Evolutionary conservation across 2,329 filamentous ascomycete genomes (phyloP), one percentile per base, ranked within the genome.

Genomic region (Berkeleyomyces basicola): DNA sequence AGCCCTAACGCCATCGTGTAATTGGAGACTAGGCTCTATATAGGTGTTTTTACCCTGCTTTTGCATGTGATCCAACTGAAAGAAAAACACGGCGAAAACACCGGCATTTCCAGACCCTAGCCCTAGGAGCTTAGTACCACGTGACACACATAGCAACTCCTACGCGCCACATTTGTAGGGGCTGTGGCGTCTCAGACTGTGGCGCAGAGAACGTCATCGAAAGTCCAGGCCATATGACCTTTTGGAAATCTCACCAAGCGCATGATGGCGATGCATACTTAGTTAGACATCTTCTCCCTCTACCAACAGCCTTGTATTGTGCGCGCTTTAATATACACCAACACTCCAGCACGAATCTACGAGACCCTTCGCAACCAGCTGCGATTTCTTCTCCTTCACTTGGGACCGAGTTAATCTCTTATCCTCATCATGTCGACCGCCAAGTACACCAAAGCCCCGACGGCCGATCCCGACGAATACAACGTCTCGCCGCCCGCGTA

Each of bases 391-490:
- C n/a, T 2, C n/a, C 14, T 23, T 49, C 46, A 49, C n/a, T 49
- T 49, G 44, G 10, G 9, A n/a, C n/a, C 6, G 39, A 0, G 33
- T 3, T 6, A 23, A 4, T 10, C 37, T 16, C 46, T 9, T 36
- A 11, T 59, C 7, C 14, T 46, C 44, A 40, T 68, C 63, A 92
- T 92, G 88, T 79, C 84, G 65, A 89, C 82, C 68, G 79, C 89
- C 60, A 93, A 92, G 75, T 97, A 96, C 74, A 81, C 87, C 67
- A 81, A 84, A 60, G 90, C 90, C 69, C 84, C 90, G 31, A 87
- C 90, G 77, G 86, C 88, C 72, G 92, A 96, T 76, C 92, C 90
- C 55, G 82, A 95, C 68, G 85, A 88, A 68, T 92, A 86, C 76
- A 80, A 84, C 63, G 85, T 89, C 70, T 81, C 90, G 70, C 91